Evolutionary conservation across 768 basidiomycete genomes (phyloP).

Genomic region (Tephrocybe sp.): DNA sequence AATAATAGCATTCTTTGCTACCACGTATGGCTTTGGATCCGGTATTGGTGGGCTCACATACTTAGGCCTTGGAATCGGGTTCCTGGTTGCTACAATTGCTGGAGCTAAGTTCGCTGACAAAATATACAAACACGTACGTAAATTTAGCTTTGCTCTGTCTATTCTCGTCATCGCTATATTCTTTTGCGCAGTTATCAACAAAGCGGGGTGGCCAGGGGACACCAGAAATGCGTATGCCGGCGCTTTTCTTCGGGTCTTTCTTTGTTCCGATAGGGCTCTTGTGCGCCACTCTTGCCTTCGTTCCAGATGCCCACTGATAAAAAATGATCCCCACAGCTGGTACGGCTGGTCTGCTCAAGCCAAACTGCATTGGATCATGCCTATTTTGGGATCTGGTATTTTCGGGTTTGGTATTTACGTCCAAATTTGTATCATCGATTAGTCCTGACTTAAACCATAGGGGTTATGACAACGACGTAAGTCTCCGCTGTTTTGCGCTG

Average conservation of each 20-base stretch:
- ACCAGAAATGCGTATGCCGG: constrained; percentile 76
- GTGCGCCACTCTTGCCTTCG: constrained; percentile 40
- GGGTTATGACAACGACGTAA: constrained; percentile 62
- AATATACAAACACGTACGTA: constrained; percentile 46
- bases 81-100: constrained; percentile 43
- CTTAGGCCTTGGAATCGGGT: constrained; percentile 58
- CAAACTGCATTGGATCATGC: constrained; percentile 72
- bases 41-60: constrained; percentile 53
- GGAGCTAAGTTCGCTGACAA: constrained; percentile 49
- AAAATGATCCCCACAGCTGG: no score
- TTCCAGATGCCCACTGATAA: no score
- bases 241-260: constrained; percentile 66
- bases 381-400: constrained; percentile 61
- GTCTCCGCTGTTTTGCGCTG: constrained; percentile 17
- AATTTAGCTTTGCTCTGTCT: not conserved
- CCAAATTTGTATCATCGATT: not conserved
- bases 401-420: constrained; percentile 50
- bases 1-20: constrained; percentile 42
- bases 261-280: constrained; percentile 69
- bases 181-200: constrained; percentile 43
- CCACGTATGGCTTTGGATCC: constrained; percentile 49
- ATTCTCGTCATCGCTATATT: not conserved
- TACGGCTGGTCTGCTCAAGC: constrained; percentile 80
- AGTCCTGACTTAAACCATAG: constrained; percentile 8
- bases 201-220: constrained; percentile 63